Evolutionary conservation across 352 stramenopile species (phyloP), one percentile per base, ranked within the genome.

Genomic region (Thalassiosira allenii): DNA sequence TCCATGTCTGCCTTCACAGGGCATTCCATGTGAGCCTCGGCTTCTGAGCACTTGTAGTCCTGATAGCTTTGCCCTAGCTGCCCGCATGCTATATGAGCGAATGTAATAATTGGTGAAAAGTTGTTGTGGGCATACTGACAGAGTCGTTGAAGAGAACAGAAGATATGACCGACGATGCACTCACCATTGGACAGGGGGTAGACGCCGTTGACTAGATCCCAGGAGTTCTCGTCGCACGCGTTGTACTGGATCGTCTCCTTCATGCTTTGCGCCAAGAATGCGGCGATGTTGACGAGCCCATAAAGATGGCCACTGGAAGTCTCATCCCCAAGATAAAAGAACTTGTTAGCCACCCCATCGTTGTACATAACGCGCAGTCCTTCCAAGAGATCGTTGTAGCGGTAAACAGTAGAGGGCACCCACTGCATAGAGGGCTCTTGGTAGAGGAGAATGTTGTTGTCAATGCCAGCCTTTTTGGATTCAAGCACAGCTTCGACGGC

Each of bases 201-300:
- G 8, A 66, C 23, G 17, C 8, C n/a, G 33, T 62, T 22, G 6
- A 77, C 68, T 20, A 76, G 6, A 52, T 79, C 71, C 64, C 64
- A 80, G 4, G 62, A 67, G 27, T 68, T 80, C 56, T 83, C 78
- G 22, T 81, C 59, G 34, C 71, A 83, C 27, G 54, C 72, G 32
- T 84, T 66, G 41, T 83, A 79, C 22, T 74, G 54, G 32, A 86
- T 83, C 14, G 73, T 82, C 49, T 85, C 79, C 44, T 86, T 78
- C 72, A 83, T 84, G 30, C 37, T 75, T 56, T 86, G 79, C 1
- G 32, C 73, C n/a, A 84, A 44, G 44, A 86, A 79, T 8, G 72
- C 73, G 9, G 79, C 79, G 30, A 87, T 59, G 59, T 82, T 82
- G 0, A 63, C 74, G n/a, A 82, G 49, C 22, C 74, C 74, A 57